A percentile compares a stretch with the other conserved stretches of the same genome.
phyloP scores from a whole-genome alignment of 148 eudicot species.

The Dysphania ambrosioides region DNA sequence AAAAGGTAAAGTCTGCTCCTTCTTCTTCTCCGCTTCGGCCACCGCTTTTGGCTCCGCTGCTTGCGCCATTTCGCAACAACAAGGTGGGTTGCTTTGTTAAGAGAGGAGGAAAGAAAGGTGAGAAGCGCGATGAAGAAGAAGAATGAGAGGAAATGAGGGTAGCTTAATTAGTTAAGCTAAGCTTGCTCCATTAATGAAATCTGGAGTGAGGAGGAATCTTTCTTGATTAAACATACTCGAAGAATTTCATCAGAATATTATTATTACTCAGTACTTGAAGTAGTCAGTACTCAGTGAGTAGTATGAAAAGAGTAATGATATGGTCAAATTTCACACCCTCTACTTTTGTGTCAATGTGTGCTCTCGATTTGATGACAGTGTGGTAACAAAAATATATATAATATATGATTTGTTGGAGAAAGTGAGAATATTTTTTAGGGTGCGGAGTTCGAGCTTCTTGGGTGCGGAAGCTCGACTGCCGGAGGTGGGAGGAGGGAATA shows the following conservation, averaged over 20 bases:
- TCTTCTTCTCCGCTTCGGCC: constrained; percentile 80
- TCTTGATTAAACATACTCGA: not conserved
- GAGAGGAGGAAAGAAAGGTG: not conserved
- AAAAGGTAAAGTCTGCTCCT: constrained; percentile 82
- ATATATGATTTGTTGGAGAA: too few relatives aligned
- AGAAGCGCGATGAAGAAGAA: too few relatives aligned
- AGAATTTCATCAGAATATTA: too few relatives aligned
- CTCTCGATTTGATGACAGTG: constrained; percentile 17
- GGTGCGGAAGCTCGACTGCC: too few relatives aligned
- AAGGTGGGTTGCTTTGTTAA: too few relatives aligned
- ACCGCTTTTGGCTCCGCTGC: constrained; percentile 46
- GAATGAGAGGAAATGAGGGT: too few relatives aligned
- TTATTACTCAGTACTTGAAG: too few relatives aligned
- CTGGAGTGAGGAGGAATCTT: constrained; percentile 14
- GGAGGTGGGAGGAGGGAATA: too few relatives aligned
- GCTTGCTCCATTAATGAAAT: constrained; percentile 23
- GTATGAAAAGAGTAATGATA: not conserved
- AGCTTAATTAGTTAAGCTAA: not conserved
- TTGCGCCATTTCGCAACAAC: constrained; percentile 34
- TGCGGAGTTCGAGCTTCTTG: constrained; percentile 6
- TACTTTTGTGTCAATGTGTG: not conserved
- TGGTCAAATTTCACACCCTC: constrained; percentile 11
- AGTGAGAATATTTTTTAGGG: too few relatives aligned
- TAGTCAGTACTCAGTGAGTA: too few relatives aligned
- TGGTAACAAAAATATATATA: too few relatives aligned